Conservation (phyloP, 192 early-diverging fungal genomes). For the Coemansia sp. region DNA sequence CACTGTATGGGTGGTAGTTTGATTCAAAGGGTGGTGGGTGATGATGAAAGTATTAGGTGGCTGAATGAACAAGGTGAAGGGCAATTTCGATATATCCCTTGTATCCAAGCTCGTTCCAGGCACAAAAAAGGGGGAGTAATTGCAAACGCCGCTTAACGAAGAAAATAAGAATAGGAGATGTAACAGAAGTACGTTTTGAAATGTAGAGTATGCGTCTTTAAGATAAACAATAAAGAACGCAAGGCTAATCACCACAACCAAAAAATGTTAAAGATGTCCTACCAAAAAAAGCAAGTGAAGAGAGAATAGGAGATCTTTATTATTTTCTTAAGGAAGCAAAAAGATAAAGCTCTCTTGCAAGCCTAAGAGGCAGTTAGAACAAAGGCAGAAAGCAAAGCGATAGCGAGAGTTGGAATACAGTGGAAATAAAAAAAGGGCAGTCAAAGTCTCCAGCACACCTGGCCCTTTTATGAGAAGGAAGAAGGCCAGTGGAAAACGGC, state of each 20-base stretch:
- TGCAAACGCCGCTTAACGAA: neutral
- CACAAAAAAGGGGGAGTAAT: neutral
- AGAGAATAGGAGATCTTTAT: too few relatives aligned
- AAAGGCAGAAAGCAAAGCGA: neutral
- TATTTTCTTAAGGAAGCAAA: neutral
- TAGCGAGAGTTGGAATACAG: neutral
- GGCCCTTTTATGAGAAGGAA: constrained; percentile 3
- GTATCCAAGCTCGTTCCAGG: neutral
- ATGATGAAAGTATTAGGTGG: neutral
- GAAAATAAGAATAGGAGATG: neutral
- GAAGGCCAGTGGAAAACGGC: too few relatives aligned
- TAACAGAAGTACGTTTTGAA: neutral
- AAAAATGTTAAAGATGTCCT: too few relatives aligned
- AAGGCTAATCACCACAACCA: too few relatives aligned
- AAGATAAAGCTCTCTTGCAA: neutral
- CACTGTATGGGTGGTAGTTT: neutral
- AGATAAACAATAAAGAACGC: too few relatives aligned
- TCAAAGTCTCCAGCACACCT: neutral
- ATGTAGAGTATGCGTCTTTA: neutral
- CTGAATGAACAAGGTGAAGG: neutral
- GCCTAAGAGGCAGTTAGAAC: neutral
- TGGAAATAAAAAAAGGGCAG: constrained; percentile 5
- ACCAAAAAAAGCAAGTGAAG: too few relatives aligned
- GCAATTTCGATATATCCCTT: neutral
- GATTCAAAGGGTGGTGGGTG: neutral